These are phyloP conservation scores for Exophiala spinifera DNA, from an alignment of 2,329 filamentous ascomycete genomes.

Conservation along the genomic window DNA sequence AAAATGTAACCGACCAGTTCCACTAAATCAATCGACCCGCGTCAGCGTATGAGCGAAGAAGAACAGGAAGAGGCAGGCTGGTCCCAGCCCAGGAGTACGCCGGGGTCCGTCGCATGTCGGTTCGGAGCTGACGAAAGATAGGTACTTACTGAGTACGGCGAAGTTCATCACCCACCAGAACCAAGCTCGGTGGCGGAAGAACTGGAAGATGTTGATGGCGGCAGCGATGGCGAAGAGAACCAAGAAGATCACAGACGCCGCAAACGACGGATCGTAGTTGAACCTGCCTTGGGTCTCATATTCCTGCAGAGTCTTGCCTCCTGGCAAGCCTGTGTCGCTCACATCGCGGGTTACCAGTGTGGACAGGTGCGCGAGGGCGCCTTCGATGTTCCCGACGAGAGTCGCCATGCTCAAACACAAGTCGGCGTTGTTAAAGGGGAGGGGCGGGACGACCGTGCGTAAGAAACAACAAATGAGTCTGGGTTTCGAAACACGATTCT, in stretches of 20 bases:
- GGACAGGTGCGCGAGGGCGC: not conserved
- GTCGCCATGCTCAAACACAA: not conserved
- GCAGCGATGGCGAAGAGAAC: conserved; percentile 34
- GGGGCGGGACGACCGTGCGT: no score
- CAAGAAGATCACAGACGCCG: conserved; percentile 36
- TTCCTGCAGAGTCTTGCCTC: conserved; percentile 13
- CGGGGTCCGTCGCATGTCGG: not conserved
- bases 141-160: conserved; percentile 37
- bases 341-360: conserved; percentile 3
- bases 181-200: conserved; percentile 35
- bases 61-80: no score
- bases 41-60: not conserved
- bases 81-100: not conserved
- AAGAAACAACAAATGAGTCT: no score
- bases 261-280: conserved; percentile 39
- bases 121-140: not conserved
- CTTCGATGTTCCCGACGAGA: not conserved
- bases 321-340: not conserved
- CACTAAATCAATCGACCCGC: conserved; percentile 26
- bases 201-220: conserved; percentile 33
- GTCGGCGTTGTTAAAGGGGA: no score
- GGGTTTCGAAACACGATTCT: no score
- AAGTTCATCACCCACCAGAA: conserved; percentile 48
- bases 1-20: conserved; percentile 41
- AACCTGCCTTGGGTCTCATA: conserved; percentile 27